phyloP scores from a whole-genome alignment of 306 rosid genomes.

The Delonix regia region DNA sequence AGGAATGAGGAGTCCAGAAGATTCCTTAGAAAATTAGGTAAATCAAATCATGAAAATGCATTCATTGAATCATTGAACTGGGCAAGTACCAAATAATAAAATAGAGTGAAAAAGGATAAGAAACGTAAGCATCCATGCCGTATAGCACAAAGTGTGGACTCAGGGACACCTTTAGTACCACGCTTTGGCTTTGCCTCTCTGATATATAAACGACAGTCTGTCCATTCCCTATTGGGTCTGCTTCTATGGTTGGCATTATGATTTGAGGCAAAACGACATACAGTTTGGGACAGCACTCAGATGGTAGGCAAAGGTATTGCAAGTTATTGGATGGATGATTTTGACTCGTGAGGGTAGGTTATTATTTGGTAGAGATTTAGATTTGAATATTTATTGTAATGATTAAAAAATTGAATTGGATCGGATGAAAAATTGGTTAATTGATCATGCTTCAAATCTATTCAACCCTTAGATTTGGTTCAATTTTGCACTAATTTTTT shows the following conservation, averaged over 20 bases:
- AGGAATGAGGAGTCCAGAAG: neutral
- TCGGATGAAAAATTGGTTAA: too few species aligned
- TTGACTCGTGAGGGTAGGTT: neutral
- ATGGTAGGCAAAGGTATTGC: neutral
- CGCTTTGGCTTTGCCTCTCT: slow-evolving; percentile 7
- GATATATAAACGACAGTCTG: too few species aligned
- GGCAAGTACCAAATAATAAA: too few species aligned
- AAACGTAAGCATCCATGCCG: slow-evolving; percentile 23
- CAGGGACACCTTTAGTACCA: neutral
- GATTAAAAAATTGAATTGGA: too few species aligned
- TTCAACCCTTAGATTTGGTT: too few species aligned
- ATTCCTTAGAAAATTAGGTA: neutral
- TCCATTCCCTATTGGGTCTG: too few species aligned
- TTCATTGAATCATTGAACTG: too few species aligned
- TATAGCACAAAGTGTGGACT: neutral
- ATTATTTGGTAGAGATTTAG: neutral
- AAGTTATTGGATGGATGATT: neutral
- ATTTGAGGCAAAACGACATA: neutral
- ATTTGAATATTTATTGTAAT: neutral
- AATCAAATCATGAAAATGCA: too few species aligned
- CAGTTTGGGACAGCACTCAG: neutral
- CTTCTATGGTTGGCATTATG: too few species aligned
- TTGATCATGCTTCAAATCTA: too few species aligned
- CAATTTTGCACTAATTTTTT: too few species aligned
- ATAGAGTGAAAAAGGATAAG: neutral